Evolutionary conservation across 352 stramenopile genomes (phyloP).

Genomic region (Thalassiosira livingstoniorum): DNA sequence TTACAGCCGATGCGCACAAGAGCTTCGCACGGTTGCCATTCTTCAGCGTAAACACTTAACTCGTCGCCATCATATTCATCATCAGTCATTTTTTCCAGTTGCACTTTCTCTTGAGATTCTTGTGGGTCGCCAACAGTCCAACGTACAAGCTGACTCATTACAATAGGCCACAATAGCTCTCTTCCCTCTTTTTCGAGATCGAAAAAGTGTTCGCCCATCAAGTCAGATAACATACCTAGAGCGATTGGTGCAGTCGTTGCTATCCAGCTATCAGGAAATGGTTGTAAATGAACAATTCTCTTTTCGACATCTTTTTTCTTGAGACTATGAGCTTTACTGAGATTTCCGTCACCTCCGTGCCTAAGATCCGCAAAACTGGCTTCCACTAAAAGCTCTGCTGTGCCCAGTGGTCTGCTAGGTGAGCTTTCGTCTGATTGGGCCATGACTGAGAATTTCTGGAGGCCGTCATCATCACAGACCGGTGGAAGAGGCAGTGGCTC

Average conservation of each 20-base stretch:
- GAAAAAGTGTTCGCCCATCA: constrained; percentile 71
- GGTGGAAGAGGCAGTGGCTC: constrained; percentile 74
- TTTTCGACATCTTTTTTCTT: constrained; percentile 74
- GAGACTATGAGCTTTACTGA: constrained; percentile 79
- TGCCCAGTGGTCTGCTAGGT: constrained; percentile 70
- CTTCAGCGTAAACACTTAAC: constrained; percentile 45
- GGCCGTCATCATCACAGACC: constrained; percentile 70
- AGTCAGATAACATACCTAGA: constrained; percentile 82
- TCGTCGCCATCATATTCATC: constrained; percentile 42
- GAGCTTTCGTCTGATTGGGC: constrained; percentile 71
- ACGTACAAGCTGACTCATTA: constrained; percentile 60
- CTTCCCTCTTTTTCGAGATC: constrained; percentile 59
- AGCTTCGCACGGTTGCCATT: constrained; percentile 84
- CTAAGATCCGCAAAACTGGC: constrained; percentile 85
- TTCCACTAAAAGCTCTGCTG: constrained; percentile 82
- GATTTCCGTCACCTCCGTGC: constrained; percentile 82
- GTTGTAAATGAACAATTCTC: constrained; percentile 65
- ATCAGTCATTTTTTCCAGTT: constrained; percentile 31
- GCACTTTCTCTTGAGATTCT: constrained; percentile 33
- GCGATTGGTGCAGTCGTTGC: constrained; percentile 82
- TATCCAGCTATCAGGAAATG: constrained; percentile 86
- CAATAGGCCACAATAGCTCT: constrained; percentile 70
- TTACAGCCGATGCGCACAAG: constrained; percentile 77
- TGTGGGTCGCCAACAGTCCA: constrained; percentile 70
- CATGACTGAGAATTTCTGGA: constrained; percentile 76